Base-by-base conservation (phyloP, 2,329 filamentous ascomycete species). In the Apiospora marii region DNA sequence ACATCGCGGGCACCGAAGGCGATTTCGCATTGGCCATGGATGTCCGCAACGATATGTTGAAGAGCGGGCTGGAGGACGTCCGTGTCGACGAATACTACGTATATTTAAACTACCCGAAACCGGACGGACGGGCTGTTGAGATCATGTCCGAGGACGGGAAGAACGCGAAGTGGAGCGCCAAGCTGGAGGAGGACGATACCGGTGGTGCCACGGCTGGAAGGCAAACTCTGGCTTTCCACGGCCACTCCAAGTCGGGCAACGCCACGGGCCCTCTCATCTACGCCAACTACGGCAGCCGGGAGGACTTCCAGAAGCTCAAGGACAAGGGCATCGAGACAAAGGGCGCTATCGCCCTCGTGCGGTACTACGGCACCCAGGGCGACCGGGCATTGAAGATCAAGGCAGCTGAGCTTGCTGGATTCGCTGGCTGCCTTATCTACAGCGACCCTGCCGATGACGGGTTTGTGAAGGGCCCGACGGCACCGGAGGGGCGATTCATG, bases 1-100 rank as follows among this genome's bases (percentile, higher is more conserved):
- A 98, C 82, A 88, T 98, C 74, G 96, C 94, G 2, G 96, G 96
- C n/a, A 97, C 95, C 3, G 92, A 98, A 84, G 96, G 96, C 68
- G 96, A 97, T 83, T 95, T 92, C 78, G 93, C 92, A 67, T 87
- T 97, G 71, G 96, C 94, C 10, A 89, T 94, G 84, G 97, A 95
- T 85, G 90, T 98, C 71, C 89, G 95, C 82, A 91, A 91, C 78
- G 89, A 92, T 81, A 98, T 98, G 82, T 84, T 85, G 76, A 88
- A 87, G 69, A 91, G 92, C 67, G 89, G 90, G 4, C 87, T 99
- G 79, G 95, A 98, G 77, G 87, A 92, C 72, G 91, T 97, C 37
- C 84, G 86, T 69, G 87, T 94, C 78, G 93, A 97, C 78, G 90
- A 94, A 80, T 97, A 94, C 81, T 88, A 92, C 77, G 95, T 97